Percentiles rank a stretch among this genome's conserved stretches.
Conservation (phyloP, 2,329 filamentous ascomycete genomes). For the Trichoderma semiorbis region DNA sequence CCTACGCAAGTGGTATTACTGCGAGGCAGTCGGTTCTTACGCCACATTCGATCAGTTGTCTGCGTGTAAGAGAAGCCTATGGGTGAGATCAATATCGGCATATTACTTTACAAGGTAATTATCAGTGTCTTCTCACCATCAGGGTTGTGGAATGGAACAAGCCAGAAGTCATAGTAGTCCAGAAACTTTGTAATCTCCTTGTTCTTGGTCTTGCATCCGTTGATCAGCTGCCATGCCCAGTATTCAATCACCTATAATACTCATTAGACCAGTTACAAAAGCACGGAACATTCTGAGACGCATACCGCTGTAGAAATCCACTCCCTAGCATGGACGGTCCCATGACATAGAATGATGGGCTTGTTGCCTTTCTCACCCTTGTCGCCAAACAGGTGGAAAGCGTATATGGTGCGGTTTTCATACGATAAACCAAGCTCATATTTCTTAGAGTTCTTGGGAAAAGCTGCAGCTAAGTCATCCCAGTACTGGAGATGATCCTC, state of each 20-base stretch:
- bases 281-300: background rate
- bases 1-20: constrained; percentile 43
- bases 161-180: constrained; percentile 63
- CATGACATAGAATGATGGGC: constrained; percentile 54
- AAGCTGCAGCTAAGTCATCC: constrained; percentile 39
- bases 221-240: constrained; percentile 48
- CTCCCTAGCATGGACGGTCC: constrained; percentile 57
- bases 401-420: constrained; percentile 55
- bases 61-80: constrained; percentile 58
- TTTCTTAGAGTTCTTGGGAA: constrained; percentile 45
- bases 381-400: constrained; percentile 54
- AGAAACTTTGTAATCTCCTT: constrained; percentile 44
- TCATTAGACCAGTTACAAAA: background rate
- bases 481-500: constrained; percentile 49
- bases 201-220: constrained; percentile 39
- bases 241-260: constrained; percentile 48
- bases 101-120: background rate
- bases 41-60: constrained; percentile 56
- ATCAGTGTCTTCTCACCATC: constrained; percentile 43
- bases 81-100: background rate
- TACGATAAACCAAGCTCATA: constrained; percentile 46
- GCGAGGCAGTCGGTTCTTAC: constrained; percentile 53
- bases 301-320: constrained; percentile 46
- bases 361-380: constrained; percentile 41
- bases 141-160: constrained; percentile 60